phyloP scores from a whole-genome alignment of 352 stramenopile species.

The Phytophthora sp. region DNA sequence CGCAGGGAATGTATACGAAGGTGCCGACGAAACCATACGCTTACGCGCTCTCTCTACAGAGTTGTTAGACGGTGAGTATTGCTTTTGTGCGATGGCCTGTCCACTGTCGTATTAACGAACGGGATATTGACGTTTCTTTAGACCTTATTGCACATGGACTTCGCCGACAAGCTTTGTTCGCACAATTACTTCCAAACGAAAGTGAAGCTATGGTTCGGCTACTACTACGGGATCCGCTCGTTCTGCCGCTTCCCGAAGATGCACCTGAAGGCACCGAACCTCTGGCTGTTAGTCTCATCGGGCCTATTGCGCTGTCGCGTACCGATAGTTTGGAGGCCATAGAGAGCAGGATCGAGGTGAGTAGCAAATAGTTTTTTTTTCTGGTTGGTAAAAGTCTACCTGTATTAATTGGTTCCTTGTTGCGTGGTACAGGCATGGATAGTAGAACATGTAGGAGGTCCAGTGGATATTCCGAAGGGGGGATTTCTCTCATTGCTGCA shows the following conservation, averaged over 20 bases:
- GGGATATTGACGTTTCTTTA: slow-evolving; percentile 13
- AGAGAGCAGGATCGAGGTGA: slow-evolving; percentile 64
- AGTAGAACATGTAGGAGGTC: slow-evolving; percentile 44
- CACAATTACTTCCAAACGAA: slow-evolving; percentile 48
- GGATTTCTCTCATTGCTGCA: slow-evolving; percentile 64
- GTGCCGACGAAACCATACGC: slow-evolving; percentile 48
- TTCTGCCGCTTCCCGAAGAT: slow-evolving; percentile 29
- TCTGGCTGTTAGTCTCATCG: slow-evolving; percentile 43
- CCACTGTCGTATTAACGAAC: slow-evolving; percentile 1
- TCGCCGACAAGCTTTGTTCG: slow-evolving; percentile 51
- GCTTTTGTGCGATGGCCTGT: neutral
- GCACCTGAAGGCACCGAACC: slow-evolving; percentile 6
- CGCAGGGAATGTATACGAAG: slow-evolving; percentile 43
- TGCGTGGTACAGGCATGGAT: slow-evolving; percentile 45
- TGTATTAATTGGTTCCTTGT: slow-evolving; percentile 1
- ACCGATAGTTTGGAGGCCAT: slow-evolving; percentile 58
- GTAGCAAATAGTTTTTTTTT: neutral
- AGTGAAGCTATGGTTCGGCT: slow-evolving; percentile 57
- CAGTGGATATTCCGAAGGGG: slow-evolving; percentile 36
- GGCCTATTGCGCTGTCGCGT: slow-evolving; percentile 55
- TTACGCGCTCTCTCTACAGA: slow-evolving; percentile 40
- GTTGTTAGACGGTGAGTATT: slow-evolving; percentile 57
- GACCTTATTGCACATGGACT: slow-evolving; percentile 58
- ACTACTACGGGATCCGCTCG: slow-evolving; percentile 54
- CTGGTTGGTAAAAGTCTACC: no score